phyloP scores from a whole-genome alignment of 108 stramenopile genomes.

The Thalassiosira profunda region DNA sequence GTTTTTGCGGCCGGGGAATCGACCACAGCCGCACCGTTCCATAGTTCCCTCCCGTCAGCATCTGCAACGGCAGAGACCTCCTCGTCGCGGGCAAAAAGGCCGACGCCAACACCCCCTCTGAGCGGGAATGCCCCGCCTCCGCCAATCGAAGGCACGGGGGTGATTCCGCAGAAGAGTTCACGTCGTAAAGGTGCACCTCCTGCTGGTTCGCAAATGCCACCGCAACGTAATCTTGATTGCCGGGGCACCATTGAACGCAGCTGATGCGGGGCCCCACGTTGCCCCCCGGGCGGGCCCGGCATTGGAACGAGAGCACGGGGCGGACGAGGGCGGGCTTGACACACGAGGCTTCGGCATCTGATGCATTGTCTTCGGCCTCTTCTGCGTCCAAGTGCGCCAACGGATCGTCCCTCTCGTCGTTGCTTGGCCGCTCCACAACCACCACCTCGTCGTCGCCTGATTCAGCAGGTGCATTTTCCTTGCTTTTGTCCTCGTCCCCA shows the following conservation, averaged over 20 bases:
- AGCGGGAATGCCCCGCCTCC: background rate
- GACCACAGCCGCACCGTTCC: conserved; percentile 43
- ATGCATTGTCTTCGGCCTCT: background rate
- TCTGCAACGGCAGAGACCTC: conserved; percentile 11
- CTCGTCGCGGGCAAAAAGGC: conserved; percentile 10
- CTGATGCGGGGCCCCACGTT: conserved; percentile 20
- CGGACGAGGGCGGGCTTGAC: conserved; percentile 8
- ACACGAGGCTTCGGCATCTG: background rate
- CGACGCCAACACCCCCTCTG: background rate
- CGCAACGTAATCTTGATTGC: conserved; percentile 42
- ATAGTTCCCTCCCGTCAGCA: conserved; percentile 35
- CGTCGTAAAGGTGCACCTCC: conserved; percentile 40
- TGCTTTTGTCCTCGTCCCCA: background rate
- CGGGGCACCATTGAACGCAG: conserved; percentile 39
- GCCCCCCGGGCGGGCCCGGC: background rate
- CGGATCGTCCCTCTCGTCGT: background rate
- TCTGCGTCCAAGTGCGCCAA: background rate
- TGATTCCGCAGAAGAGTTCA: conserved; percentile 18
- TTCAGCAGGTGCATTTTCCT: background rate
- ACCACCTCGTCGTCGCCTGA: background rate
- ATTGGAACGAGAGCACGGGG: conserved; percentile 30
- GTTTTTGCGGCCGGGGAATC: conserved; percentile 17
- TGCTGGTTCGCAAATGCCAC: conserved; percentile 40
- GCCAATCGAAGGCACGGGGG: conserved; percentile 30
- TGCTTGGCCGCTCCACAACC: background rate